Percentiles rank a stretch among this genome's conserved stretches.
Evolutionary conservation across 176 grass and related monocot genomes (phyloP).

Genomic region (Dendrocalamus sinicus): DNA sequence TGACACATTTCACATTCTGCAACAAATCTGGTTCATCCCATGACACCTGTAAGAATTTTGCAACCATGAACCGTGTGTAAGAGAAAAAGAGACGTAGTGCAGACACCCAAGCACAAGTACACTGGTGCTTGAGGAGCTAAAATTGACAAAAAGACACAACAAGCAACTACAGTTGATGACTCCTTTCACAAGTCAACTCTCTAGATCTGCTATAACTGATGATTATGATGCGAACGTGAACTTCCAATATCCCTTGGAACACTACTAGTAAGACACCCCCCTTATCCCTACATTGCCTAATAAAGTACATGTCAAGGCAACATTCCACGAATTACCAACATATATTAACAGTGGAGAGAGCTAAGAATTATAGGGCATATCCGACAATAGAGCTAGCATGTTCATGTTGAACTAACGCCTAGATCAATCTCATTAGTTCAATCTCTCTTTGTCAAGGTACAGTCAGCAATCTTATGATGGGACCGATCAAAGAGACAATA

Average conservation of each 20-base stretch:
- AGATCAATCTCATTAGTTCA: conserved; percentile 4
- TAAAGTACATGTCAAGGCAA: neutral
- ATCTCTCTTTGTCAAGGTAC: conserved; percentile 22
- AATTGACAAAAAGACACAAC: neutral
- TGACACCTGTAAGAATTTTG: conserved; percentile 60
- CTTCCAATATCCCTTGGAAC: neutral
- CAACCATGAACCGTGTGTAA: neutral
- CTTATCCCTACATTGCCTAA: neutral
- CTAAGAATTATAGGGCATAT: neutral
- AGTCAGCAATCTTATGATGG: neutral
- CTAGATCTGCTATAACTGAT: conserved; percentile 15
- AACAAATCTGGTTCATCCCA: conserved; percentile 89
- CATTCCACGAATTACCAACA: neutral
- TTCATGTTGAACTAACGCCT: conserved; percentile 16
- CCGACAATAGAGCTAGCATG: neutral
- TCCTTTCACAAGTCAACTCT: conserved; percentile 4
- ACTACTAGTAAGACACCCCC: neutral
- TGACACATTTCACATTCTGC: conserved; percentile 81
- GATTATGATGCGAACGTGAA: neutral
- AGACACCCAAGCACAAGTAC: neutral
- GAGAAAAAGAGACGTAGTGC: neutral
- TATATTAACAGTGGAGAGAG: neutral
- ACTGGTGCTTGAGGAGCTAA: neutral
- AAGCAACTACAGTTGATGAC: conserved; percentile 15
- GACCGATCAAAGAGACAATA: conserved; percentile 12